These are phyloP conservation scores for Cryomyces antarcticus DNA, from an alignment of 495 filamentous ascomycete species.

Conservation along the genomic window DNA sequence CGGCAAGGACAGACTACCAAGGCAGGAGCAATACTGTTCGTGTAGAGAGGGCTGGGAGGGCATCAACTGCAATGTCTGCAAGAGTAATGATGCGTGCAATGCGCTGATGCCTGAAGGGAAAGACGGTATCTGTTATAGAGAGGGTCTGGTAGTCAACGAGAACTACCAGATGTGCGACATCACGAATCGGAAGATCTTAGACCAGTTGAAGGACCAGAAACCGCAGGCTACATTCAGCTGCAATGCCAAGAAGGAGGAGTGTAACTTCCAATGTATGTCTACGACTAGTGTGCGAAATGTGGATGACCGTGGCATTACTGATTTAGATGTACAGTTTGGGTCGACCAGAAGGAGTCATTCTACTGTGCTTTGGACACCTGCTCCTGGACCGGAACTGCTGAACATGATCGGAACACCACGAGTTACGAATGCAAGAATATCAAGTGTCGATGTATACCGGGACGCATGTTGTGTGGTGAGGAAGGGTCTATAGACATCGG, in stretches of 20 bases:
- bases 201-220: conserved; percentile 60
- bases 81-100: conserved; percentile 60
- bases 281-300: neutral
- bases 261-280: conserved; percentile 77
- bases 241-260: conserved; percentile 46
- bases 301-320: neutral
- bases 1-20: conserved; percentile 49
- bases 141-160: conserved; percentile 74
- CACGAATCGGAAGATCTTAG: conserved; percentile 79
- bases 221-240: conserved; percentile 92
- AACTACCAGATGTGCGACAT: conserved; percentile 98
- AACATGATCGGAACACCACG: conserved; percentile 57
- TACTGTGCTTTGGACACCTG: conserved; percentile 81
- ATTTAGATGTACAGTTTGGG: conserved; percentile 47
- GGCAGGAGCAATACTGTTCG: conserved; percentile 47
- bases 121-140: conserved; percentile 80
- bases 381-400: conserved; percentile 43
- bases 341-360: conserved; percentile 83
- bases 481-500: conserved; percentile 78
- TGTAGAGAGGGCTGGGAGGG: conserved; percentile 94
- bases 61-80: conserved; percentile 96
- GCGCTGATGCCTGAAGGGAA: conserved; percentile 56
- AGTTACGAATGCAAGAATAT: conserved; percentile 68
- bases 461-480: conserved; percentile 82
- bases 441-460: conserved; percentile 69